phyloP scores from a whole-genome alignment of 495 filamentous ascomycete species.

The Diplogelasinospora grovesii region DNA sequence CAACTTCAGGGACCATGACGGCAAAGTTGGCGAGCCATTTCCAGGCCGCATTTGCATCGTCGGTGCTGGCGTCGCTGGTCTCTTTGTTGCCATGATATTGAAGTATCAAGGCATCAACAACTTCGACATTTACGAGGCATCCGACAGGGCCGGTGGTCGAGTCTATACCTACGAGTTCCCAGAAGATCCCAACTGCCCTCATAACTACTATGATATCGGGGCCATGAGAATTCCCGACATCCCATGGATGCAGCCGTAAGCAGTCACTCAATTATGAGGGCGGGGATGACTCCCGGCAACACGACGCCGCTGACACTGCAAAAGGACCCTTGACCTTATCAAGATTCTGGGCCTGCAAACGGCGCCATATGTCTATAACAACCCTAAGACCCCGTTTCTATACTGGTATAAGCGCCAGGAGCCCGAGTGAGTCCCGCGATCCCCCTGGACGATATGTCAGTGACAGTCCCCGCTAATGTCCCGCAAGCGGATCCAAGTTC shows the following conservation, averaged over 20 bases:
- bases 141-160: conserved; percentile 24
- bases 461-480: too few relatives aligned
- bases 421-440: neutral
- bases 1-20: neutral
- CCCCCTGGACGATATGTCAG: too few relatives aligned
- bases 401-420: conserved; percentile 1
- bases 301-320: neutral
- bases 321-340: conserved; percentile 4
- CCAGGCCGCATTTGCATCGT: conserved; percentile 27
- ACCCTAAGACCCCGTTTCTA: neutral
- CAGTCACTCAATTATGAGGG: too few relatives aligned
- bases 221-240: conserved; percentile 37
- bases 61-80: conserved; percentile 33
- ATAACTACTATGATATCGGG: conserved; percentile 40
- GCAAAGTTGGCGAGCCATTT: neutral
- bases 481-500: neutral
- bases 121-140: conserved; percentile 28
- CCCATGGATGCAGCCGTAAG: conserved; percentile 16
- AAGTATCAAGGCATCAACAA: conserved; percentile 18
- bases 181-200: conserved; percentile 7
- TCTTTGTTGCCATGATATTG: conserved; percentile 33
- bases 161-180: conserved; percentile 26
- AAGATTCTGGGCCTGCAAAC: neutral
- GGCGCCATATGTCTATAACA: conserved; percentile 1
- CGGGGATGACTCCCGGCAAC: too few relatives aligned